phyloP scores from a whole-genome alignment of 441 rosid species.

The Rhodomyrtus psidioides region DNA sequence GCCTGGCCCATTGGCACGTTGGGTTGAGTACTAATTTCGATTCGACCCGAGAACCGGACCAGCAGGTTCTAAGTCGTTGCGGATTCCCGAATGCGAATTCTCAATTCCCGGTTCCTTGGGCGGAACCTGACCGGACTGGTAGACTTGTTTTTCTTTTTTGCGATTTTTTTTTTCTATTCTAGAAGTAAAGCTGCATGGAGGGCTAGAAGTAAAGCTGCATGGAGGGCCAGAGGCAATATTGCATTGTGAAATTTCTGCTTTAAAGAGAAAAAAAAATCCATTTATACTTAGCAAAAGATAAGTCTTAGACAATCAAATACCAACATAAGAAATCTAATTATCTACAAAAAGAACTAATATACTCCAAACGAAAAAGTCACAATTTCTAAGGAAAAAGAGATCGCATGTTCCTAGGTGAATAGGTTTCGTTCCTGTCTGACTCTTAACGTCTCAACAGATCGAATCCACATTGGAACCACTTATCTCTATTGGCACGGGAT shows the following conservation, averaged over 20 bases:
- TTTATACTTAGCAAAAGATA: not conserved
- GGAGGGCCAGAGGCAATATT: not conserved
- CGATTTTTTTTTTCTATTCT: not conserved
- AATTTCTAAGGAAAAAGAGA: not conserved
- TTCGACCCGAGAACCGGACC: accelerated
- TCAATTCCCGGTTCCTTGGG: accelerated
- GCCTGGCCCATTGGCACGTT: not conserved
- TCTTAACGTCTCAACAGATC: not conserved
- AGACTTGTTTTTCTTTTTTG: not conserved
- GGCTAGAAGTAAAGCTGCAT: not conserved
- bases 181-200: too few relatives aligned
- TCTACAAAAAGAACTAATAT: not conserved
- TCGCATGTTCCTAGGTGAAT: not conserved
- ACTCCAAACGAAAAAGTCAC: not conserved
- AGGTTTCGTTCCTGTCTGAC: too few relatives aligned
- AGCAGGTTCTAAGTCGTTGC: not conserved
- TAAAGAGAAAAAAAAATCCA: not conserved
- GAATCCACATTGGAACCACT: not conserved
- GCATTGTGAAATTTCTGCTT: not conserved
- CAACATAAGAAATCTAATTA: not conserved
- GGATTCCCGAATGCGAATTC: too few relatives aligned
- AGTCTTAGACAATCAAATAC: not conserved
- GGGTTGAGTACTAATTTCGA: not conserved
- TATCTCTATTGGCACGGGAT: too few relatives aligned
- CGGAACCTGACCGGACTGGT: not conserved